Evolutionary conservation across 768 basidiomycete genomes (phyloP), one percentile per base, ranked within the genome.

Genomic region (Rhizopogon rudus): DNA sequence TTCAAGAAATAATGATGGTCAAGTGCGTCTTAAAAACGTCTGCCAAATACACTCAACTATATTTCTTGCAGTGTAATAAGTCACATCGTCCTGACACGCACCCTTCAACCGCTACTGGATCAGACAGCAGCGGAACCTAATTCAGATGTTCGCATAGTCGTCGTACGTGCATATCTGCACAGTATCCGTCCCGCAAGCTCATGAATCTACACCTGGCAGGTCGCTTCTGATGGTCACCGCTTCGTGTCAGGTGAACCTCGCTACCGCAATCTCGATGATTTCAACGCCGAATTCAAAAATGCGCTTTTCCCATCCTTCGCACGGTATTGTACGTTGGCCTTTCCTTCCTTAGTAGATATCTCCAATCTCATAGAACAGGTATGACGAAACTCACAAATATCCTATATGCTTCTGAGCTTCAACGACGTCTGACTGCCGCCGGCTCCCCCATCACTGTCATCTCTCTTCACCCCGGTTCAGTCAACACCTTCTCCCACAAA

Each of bases 111-210:
- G 20, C 20, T 20, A 20, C 20, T 20, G 20, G 20, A 68, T 40
- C 65, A 71, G 51, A 87, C 86, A 1, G 78, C 82, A 0, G 58
- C 71, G 14, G 66, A 75, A 44, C 67, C 74, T 0, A 68, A 69
- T 22, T 74, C 81, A 0, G 86, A 87, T 56, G 84, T 86, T 45
- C 79, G 86, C 16, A 73, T 88, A 13, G 73, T 86, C 9, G 77
- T 80, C 53, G 84, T 86, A 56, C 42, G 79, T 57, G 29, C 8
- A n/a, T 20, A 20, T 6, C 46, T 5, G 20, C 28, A 13, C 45
- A n/a, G 53, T 68, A 14, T 31, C 57, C 16, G 28, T 29, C 14
- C n/a, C 22, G 6, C 39, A 44, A 13, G 22, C 45, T 39, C 7
- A 55, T 8, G 2, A 5, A 29, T 33, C 3, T n/a, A n/a, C 12